Evolutionary conservation across 2,329 filamentous ascomycete species (phyloP).

Genomic region (Xylariales sp.): DNA sequence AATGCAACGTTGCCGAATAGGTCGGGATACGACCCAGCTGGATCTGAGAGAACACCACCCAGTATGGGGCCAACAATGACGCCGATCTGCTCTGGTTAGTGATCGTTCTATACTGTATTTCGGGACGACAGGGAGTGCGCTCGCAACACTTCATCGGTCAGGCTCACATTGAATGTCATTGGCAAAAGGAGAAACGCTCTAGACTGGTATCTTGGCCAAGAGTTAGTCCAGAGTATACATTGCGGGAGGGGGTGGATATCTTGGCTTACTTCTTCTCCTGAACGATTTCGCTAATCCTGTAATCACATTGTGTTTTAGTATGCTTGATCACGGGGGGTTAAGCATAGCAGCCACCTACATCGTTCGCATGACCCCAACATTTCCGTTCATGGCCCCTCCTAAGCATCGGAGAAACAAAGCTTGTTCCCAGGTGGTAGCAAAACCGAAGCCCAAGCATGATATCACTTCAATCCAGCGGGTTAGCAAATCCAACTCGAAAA

Average conservation of each 20-base stretch:
- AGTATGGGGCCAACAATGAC: conserved; percentile 55
- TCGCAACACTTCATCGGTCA: not conserved
- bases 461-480: conserved; percentile 32
- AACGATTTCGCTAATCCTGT: conserved; percentile 39
- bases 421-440: conserved; percentile 57
- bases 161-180: conserved; percentile 63
- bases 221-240: too few relatives aligned
- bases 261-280: conserved; percentile 34
- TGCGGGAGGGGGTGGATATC: too few relatives aligned
- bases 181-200: conserved; percentile 39
- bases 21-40: conserved; percentile 34
- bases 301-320: conserved; percentile 2
- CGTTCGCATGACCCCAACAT: conserved; percentile 69
- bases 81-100: conserved; percentile 45
- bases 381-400: conserved; percentile 67
- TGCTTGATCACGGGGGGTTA: not conserved
- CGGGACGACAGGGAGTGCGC: too few relatives aligned
- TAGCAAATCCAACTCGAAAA: conserved; percentile 1
- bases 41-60: conserved; percentile 41
- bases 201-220: conserved; percentile 37
- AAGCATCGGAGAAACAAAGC: conserved; percentile 61
- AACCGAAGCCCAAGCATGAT: conserved; percentile 66
- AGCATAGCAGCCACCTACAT: conserved; percentile 40
- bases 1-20: conserved; percentile 43
- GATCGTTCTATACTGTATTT: too few relatives aligned